These are phyloP conservation scores for Huntiella omanensis DNA, from an alignment of 2,329 filamentous ascomycete species.

Conservation along the genomic window DNA sequence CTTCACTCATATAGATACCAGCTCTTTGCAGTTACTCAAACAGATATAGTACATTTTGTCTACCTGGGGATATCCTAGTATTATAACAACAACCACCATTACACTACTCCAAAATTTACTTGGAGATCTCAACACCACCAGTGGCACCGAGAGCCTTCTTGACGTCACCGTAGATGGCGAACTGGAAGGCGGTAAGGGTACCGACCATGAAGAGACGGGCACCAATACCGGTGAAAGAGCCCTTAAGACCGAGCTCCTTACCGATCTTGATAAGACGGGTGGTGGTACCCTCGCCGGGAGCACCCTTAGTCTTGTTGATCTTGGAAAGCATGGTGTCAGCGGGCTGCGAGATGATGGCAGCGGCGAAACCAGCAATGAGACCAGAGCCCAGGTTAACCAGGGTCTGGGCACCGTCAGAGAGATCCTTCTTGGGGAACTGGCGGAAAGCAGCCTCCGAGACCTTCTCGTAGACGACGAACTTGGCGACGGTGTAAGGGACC, in stretches of 20 bases:
- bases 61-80: slow-evolving; percentile 12
- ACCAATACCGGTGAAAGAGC: slow-evolving; percentile 64
- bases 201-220: slow-evolving; percentile 48
- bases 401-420: slow-evolving; percentile 54
- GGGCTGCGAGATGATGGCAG: slow-evolving; percentile 71
- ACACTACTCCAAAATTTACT: slow-evolving; percentile 18
- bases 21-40: not conserved
- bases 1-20: too few relatives aligned
- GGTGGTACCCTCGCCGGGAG: slow-evolving; percentile 67
- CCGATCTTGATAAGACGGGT: slow-evolving; percentile 72
- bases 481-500: slow-evolving; percentile 86
- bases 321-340: slow-evolving; percentile 88
- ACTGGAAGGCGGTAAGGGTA: slow-evolving; percentile 61
- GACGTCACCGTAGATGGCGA: slow-evolving; percentile 69
- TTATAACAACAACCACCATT: slow-evolving; percentile 10
- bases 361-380: slow-evolving; percentile 45
- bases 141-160: slow-evolving; percentile 52
- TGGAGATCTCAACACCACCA: slow-evolving; percentile 55
- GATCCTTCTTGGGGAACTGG: slow-evolving; percentile 48
- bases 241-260: slow-evolving; percentile 64
- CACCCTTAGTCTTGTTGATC: slow-evolving; percentile 89
- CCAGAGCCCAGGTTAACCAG: slow-evolving; percentile 52
- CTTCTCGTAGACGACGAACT: slow-evolving; percentile 90
- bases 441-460: slow-evolving; percentile 57
- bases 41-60: slow-evolving; percentile 12